Base-by-base conservation (phyloP, 768 basidiomycete genomes). In the Lentinula lateritia region DNA sequence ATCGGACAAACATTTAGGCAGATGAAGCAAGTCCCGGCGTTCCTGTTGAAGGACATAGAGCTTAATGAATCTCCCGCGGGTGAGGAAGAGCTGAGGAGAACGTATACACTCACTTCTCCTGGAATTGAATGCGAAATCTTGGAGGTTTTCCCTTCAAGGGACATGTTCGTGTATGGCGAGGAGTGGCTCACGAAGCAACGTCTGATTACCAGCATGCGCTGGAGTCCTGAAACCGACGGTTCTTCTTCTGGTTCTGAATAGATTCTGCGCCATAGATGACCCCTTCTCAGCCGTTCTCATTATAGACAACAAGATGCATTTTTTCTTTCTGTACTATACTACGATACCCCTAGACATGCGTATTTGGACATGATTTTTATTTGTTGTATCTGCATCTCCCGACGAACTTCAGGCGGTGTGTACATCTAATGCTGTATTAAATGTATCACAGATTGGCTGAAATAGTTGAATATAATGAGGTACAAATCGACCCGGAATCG, bases 1-100 rank as follows among this genome's bases (percentile, higher is more conserved):
- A 84, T 89, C 35, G 88, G 88, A 0, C 88, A 90, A 69, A 82
- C 85, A 61, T 88, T 89, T 70, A 74, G 81, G 32, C 79, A 81
- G 35, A 70, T 88, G 50, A 76, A 76, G 42, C 76, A 74, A 39
- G 73, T 76, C 2, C 88, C 88, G 0, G 75, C 76, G 28, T 90
- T 90, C 18, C 77, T 79, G 9, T 63, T 72, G 13, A 54, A 60
- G 36, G 65, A 69, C 4, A 73, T 73, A 20, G 46, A 48, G 20
- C 18, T 48, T 48, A n/a, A 20, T 12, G 60, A 66, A 39, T 28
- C 46, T 20, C 20, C 46, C 46, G 18, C 46, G 71, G 69, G 59
- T 66, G 65, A 62, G 69, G 66, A 32, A 60, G 65, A 63, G 23
- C 72, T 88, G 4, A 80, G 81, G 78, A 75, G 86, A 59, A 85